These are phyloP conservation scores for Monotropa hypopitys DNA, from an alignment of 179 eudicot genomes.

Conservation along the genomic window DNA sequence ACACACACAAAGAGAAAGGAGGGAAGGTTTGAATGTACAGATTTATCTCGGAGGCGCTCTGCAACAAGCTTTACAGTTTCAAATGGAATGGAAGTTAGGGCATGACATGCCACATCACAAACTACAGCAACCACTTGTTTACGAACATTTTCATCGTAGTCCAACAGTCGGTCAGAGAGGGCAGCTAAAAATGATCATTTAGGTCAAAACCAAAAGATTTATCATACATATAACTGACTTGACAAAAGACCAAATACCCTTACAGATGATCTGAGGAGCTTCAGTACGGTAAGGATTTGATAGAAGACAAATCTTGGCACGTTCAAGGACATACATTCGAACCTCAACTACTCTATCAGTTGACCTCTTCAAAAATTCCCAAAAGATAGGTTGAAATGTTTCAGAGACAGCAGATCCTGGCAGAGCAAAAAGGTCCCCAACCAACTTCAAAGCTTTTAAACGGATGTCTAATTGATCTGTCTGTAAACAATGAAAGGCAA, in stretches of 20 bases:
- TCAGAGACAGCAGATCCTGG: constrained; percentile 59
- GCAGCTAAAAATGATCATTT: constrained; percentile 44
- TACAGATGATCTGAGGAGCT: constrained; percentile 78
- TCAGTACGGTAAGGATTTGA: constrained; percentile 63
- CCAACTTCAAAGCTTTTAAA: constrained; percentile 65
- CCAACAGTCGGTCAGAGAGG: constrained; percentile 84
- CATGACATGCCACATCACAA: constrained; percentile 68
- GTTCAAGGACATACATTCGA: constrained; percentile 74
- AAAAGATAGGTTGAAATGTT: constrained; percentile 65
- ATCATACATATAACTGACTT: neutral
- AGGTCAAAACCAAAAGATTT: constrained; percentile 5
- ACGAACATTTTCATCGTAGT: constrained; percentile 89
- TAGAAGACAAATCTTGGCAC: constrained; percentile 67
- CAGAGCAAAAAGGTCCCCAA: constrained; percentile 84
- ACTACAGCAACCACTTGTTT: constrained; percentile 85
- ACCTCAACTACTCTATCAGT: constrained; percentile 84
- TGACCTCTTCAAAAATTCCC: constrained; percentile 79
- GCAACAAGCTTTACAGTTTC: constrained; percentile 74
- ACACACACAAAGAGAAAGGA: constrained; percentile 5
- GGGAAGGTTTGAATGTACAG: constrained; percentile 30
- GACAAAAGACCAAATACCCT: constrained; percentile 9
- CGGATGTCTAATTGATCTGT: constrained; percentile 77
- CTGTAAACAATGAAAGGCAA: constrained; percentile 26
- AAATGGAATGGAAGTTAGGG: constrained; percentile 56
- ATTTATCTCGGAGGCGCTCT: constrained; percentile 94